These are phyloP conservation scores for Neonectria punicea DNA, from an alignment of 2,329 filamentous ascomycete species.

Conservation along the genomic window DNA sequence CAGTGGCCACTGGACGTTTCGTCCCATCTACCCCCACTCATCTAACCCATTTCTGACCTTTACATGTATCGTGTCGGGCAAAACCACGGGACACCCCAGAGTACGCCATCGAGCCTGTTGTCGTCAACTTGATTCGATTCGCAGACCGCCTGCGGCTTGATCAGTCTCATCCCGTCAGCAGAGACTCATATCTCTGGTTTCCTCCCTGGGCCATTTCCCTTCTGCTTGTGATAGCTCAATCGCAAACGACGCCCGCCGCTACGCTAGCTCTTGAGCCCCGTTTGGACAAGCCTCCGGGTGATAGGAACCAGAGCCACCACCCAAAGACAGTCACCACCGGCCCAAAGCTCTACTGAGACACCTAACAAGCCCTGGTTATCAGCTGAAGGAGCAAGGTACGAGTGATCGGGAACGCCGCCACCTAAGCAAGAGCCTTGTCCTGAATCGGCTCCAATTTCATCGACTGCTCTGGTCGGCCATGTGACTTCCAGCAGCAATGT, in stretches of 20 bases:
- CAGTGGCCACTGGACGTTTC: constrained; percentile 37
- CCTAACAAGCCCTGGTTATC: constrained; percentile 1
- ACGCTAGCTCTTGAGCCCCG: constrained; percentile 13
- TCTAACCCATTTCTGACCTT: constrained; percentile 36
- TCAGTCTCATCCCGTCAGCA: constrained; percentile 14
- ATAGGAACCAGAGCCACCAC: constrained; percentile 11
- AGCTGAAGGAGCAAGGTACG: constrained; percentile 15
- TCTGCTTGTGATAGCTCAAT: constrained; percentile 17
- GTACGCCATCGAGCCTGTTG: constrained; percentile 31
- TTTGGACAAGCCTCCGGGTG: constrained; percentile 12
- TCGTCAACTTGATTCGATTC: constrained; percentile 30
- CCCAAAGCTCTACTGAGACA: constrained; percentile 1
- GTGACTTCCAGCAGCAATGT: constrained; percentile 31
- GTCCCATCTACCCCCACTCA: constrained; percentile 41
- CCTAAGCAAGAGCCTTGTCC: constrained; percentile 18
- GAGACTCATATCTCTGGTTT: constrained; percentile 10
- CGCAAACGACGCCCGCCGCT: constrained; percentile 14
- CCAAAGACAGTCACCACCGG: constrained; percentile 19
- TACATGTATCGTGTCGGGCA: constrained; percentile 34
- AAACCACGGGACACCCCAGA: constrained; percentile 33
- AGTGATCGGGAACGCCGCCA: constrained; percentile 28
- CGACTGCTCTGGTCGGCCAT: constrained; percentile 30
- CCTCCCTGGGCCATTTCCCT: background rate
- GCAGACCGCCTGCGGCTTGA: constrained; percentile 30
- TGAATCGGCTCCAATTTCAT: constrained; percentile 11